phyloP scores from a whole-genome alignment of 1,139 yeast species.

The Candida mesenterica region DNA sequence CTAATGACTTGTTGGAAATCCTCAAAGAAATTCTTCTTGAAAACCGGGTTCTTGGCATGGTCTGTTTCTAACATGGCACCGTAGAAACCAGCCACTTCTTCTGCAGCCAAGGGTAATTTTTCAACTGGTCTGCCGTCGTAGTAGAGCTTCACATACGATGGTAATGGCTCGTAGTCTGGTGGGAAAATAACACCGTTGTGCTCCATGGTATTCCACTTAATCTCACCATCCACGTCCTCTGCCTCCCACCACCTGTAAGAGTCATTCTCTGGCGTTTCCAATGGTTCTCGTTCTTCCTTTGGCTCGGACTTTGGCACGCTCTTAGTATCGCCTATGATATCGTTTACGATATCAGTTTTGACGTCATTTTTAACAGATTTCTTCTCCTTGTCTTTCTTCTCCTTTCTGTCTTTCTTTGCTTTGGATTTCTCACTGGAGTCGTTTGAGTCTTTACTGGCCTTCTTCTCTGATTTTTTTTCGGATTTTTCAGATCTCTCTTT shows the following conservation, averaged over 20 bases:
- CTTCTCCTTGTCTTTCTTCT: constrained; percentile 3
- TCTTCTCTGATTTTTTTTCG: constrained; percentile 5
- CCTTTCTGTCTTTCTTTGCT: constrained; percentile 4
- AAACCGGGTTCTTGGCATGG: constrained; percentile 83
- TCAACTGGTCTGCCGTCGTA: constrained; percentile 73
- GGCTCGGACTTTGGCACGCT: background rate
- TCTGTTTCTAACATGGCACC: constrained; percentile 88
- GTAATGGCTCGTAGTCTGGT: constrained; percentile 85
- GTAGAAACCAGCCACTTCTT: constrained; percentile 94
- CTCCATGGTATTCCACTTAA: constrained; percentile 82
- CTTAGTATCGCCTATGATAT: no score
- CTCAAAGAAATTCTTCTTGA: constrained; percentile 80
- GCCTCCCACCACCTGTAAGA: constrained; percentile 87
- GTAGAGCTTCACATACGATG: constrained; percentile 69
- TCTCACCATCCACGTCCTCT: constrained; percentile 62
- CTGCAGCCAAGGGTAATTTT: constrained; percentile 73
- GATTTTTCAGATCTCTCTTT: constrained; percentile 3
- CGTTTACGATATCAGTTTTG: no score
- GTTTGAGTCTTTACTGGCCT: constrained; percentile 1
- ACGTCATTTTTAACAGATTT: background rate
- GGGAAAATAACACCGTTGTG: constrained; percentile 94
- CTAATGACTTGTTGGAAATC: constrained; percentile 72
- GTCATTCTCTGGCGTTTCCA: constrained; percentile 52
- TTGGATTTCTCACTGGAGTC: constrained; percentile 3
- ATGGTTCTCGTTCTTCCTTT: constrained; percentile 1